These are phyloP conservation scores for Vachellia collinsii DNA, from an alignment of 306 rosid species.

Conservation along the genomic window DNA sequence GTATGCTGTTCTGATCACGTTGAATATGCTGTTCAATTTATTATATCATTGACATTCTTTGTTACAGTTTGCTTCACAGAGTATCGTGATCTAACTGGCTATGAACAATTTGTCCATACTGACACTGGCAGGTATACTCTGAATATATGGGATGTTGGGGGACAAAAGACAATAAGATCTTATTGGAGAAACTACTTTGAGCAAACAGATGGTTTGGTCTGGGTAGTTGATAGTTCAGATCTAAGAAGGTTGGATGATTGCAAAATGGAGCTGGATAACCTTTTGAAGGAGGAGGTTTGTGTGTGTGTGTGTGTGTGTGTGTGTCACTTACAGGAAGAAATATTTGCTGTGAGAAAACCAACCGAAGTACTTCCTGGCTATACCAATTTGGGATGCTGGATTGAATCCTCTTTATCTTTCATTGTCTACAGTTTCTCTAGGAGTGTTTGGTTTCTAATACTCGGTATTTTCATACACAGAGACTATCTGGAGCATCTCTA, in stretches of 20 bases:
- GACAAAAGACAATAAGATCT: conserved; percentile 90
- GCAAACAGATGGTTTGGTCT: conserved; percentile 89
- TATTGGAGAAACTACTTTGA: conserved; percentile 94
- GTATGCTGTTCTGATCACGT: too few relatives aligned
- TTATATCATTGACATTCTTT: neutral
- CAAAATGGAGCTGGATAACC: conserved; percentile 83
- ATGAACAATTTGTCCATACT: conserved; percentile 15
- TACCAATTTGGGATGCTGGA: conserved; percentile 9
- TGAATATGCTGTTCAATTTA: too few relatives aligned
- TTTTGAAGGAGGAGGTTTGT: conserved; percentile 85
- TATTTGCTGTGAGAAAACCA: neutral
- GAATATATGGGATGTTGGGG: conserved; percentile 84
- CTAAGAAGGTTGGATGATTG: conserved; percentile 70
- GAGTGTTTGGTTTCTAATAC: conserved; percentile 3
- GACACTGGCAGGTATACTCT: conserved; percentile 70
- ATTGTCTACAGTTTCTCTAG: neutral
- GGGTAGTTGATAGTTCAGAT: conserved; percentile 61
- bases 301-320: too few relatives aligned
- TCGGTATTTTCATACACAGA: neutral
- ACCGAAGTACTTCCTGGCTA: neutral
- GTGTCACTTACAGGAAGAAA: neutral
- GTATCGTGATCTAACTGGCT: neutral
- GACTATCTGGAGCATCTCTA: conserved; percentile 46
- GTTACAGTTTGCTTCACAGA: conserved; percentile 11
- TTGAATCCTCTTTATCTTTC: neutral